Base-by-base conservation (phyloP, 257 asterid genomes). In the Rhazya stricta region DNA sequence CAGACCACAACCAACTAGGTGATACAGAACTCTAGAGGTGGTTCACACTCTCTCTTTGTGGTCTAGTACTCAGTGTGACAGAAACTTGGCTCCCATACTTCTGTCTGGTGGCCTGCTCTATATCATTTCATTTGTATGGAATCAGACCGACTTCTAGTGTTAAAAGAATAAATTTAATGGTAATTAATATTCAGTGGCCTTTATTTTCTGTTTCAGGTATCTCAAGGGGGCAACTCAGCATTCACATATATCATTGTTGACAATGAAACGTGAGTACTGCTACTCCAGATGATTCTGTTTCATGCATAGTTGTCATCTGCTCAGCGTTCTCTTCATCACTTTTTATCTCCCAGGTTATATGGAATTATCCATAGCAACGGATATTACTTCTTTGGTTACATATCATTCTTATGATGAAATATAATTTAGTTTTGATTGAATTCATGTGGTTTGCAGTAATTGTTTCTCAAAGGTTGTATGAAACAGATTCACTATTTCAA, bases 211-310 rank as follows among this genome's bases (percentile, higher is more conserved):
- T 76, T 74, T 62, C 87, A 94, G 99, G 97, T 94, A 65, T 87
- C 98, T 16, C 75, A 92, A 74, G 96, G 96, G 60, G 99, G 99
- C 74, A 94, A 92, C 87, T 92, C 99, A 75, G 96, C 99, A 6
- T 94, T 94, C 87, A 90, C 96, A 80, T 94, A 94, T 83, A 53
- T 94, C 81, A 94, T 94, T 75, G 98, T 94, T 60, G 98, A 94
- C 89, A 92, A 80, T 8, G 81, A 94, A 83, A 94, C 94, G 99
- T 94, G 83, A 88, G 98, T 78, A 65, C 77, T 67, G 30, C 82
- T 53, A 32, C 30, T 78, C 50, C 79, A 41, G 12, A 39, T 69
- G 51, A 76, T 29, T 29, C 7, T 51, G 57, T n/a, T 53, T 2
- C n/a, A 73, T 23, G 34, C 62, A 32, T 61, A 2, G 57, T 48